Conservation (phyloP, 495 filamentous ascomycete species). For the Aspergillus sparsus region DNA sequence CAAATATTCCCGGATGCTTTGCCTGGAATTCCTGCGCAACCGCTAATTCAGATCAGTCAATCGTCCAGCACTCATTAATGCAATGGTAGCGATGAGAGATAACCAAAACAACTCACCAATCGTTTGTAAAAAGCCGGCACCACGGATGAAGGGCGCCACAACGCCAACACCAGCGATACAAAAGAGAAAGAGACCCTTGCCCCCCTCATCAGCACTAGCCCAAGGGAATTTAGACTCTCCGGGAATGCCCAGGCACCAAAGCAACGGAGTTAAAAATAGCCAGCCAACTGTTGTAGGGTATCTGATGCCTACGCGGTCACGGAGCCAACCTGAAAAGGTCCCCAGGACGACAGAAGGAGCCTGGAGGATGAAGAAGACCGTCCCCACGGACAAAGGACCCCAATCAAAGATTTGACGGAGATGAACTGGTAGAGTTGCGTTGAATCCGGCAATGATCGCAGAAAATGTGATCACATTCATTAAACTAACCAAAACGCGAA, state of each 20-base stretch:
- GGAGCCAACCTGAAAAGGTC: constrained; percentile 30
- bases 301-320: constrained; percentile 31
- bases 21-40: constrained; percentile 22
- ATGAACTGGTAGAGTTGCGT: constrained; percentile 36
- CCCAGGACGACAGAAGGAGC: constrained; percentile 30
- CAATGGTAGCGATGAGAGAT: not conserved
- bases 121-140: not conserved
- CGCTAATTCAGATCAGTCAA: not conserved
- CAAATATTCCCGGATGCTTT: constrained; percentile 34
- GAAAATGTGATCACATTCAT: constrained; percentile 26
- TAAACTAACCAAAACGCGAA: constrained; percentile 27
- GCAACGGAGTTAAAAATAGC: constrained; percentile 14
- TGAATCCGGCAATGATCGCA: constrained; percentile 30
- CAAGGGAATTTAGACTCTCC: constrained; percentile 26
- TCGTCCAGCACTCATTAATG: not conserved
- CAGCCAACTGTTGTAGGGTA: constrained; percentile 29
- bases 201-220: constrained; percentile 18
- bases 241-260: constrained; percentile 24
- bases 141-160: constrained; percentile 7
- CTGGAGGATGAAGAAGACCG: constrained; percentile 35
- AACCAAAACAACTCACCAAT: not conserved
- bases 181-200: constrained; percentile 25
- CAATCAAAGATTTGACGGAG: constrained; percentile 34
- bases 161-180: constrained; percentile 24
- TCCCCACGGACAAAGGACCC: constrained; percentile 29